Percentiles rank a stretch among this genome's conserved stretches.
Evolutionary conservation across 345 rosid species (phyloP).

Genomic region (Melastoma malabathricum): DNA sequence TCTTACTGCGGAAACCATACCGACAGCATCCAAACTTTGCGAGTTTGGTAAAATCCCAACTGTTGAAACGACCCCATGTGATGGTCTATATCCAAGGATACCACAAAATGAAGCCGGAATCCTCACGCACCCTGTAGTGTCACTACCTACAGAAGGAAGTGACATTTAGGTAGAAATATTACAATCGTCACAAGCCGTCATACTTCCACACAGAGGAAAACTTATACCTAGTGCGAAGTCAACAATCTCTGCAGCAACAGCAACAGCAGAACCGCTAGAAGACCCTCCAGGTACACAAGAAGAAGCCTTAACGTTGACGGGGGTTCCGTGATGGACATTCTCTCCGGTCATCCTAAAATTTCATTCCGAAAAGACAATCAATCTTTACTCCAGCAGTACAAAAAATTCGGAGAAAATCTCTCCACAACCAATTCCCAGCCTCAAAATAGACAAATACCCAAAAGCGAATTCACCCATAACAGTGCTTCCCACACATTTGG

Average conservation of each 20-base stretch:
- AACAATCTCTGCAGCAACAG: conserved; percentile 72
- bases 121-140: conserved; percentile 65
- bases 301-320: conserved; percentile 55
- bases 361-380: conserved; percentile 5
- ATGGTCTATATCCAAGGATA: conserved; percentile 74
- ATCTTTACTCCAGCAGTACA: not conserved
- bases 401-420: not conserved
- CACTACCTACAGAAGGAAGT: conserved; percentile 39
- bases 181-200: not conserved
- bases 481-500: conserved; percentile 85
- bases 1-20: conserved; percentile 24
- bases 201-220: not conserved
- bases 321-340: conserved; percentile 76
- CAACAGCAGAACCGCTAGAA: conserved; percentile 93
- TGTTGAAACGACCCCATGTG: conserved; percentile 68
- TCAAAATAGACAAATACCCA: conserved; percentile 29
- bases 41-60: conserved; percentile 75
- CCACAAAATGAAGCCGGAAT: conserved; percentile 91
- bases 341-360: conserved; percentile 55
- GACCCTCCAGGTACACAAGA: conserved; percentile 77
- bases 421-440: not conserved
- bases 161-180: no score
- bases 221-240: conserved; percentile 75
- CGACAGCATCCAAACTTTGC: conserved; percentile 71
- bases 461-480: conserved; percentile 69